Percentiles rank a stretch among this genome's conserved stretches.
These are phyloP conservation scores for Lycium ferocissimum DNA, from an alignment of 257 asterid genomes.

Conservation along the genomic window DNA sequence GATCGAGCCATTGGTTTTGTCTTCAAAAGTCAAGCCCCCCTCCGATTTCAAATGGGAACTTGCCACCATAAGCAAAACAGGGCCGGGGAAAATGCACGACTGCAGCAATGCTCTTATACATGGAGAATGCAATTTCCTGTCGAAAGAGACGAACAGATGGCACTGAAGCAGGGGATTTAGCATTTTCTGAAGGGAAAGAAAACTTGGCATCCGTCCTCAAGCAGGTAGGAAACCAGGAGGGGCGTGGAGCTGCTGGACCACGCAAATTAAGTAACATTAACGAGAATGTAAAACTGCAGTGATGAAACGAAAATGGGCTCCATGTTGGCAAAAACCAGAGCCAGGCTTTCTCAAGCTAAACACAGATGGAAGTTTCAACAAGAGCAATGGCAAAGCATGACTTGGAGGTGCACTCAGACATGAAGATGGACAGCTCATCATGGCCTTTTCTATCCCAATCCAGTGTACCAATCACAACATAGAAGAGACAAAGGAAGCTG, in stretches of 20 bases:
- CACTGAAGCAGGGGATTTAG: conserved; percentile 99
- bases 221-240: conserved; percentile 55
- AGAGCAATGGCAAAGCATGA: too few species aligned
- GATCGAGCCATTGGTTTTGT: conserved; percentile 86
- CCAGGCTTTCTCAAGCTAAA: too few species aligned
- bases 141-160: conserved; percentile 97
- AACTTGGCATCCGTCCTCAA: conserved; percentile 90
- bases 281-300: too few species aligned
- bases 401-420: too few species aligned
- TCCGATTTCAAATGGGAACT: conserved; percentile 55
- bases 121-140: conserved; percentile 77
- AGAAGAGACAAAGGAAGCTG: too few species aligned
- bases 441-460: too few species aligned
- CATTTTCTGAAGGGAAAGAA: conserved; percentile 90
- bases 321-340: too few species aligned
- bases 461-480: too few species aligned
- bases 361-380: too few species aligned
- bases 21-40: conserved; percentile 68
- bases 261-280: conserved; percentile 31
- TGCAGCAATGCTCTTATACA: conserved; percentile 70
- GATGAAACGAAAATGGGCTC: too few species aligned
- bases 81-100: conserved; percentile 84
- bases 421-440: too few species aligned
- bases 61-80: conserved; percentile 58
- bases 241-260: conserved; percentile 35